phyloP scores from a whole-genome alignment of 495 filamentous ascomycete genomes.

The Parmelia sp. region DNA sequence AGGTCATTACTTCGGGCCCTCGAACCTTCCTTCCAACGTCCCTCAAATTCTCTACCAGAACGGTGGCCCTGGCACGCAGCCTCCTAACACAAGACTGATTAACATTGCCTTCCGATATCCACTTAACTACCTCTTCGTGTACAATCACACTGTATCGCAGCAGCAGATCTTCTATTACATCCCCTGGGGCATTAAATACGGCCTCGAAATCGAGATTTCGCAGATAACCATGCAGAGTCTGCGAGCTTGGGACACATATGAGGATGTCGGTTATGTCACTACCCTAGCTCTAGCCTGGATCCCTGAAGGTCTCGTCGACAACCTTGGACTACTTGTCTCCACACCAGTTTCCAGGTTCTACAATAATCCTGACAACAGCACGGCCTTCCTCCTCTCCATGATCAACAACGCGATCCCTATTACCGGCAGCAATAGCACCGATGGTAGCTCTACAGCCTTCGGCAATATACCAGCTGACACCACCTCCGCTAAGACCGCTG shows the following conservation, averaged over 20 bases:
- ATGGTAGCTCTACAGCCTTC: slow-evolving; percentile 31
- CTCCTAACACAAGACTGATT: slow-evolving; percentile 60
- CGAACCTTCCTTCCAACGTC: slow-evolving; percentile 31
- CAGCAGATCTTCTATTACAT: slow-evolving; percentile 83
- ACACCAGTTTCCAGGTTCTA: slow-evolving; percentile 68
- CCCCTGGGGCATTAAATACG: slow-evolving; percentile 66
- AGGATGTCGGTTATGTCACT: slow-evolving; percentile 67
- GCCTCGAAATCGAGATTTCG: slow-evolving; percentile 43
- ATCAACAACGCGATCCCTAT: slow-evolving; percentile 84
- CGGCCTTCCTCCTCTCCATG: slow-evolving; percentile 64
- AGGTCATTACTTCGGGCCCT: slow-evolving; percentile 8
- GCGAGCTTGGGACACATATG: slow-evolving; percentile 68
- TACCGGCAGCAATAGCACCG: slow-evolving; percentile 44
- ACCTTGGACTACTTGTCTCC: slow-evolving; percentile 57
- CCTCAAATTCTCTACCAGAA: slow-evolving; percentile 22
- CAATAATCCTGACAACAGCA: slow-evolving; percentile 51
- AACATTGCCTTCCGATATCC: slow-evolving; percentile 77
- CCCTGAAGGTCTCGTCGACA: slow-evolving; percentile 56
- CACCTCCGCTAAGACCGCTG: slow-evolving; percentile 32
- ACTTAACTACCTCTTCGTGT: slow-evolving; percentile 80
- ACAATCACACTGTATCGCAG: slow-evolving; percentile 57
- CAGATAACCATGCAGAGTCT: slow-evolving; percentile 65
- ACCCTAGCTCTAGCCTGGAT: slow-evolving; percentile 74
- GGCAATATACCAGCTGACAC: slow-evolving; percentile 27
- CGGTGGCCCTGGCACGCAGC: slow-evolving; percentile 32